A percentile compares a stretch with the other conserved stretches of the same genome.
These are phyloP conservation scores for Prinsepia uniflora DNA, from an alignment of 306 rosid species.

Conservation along the genomic window DNA sequence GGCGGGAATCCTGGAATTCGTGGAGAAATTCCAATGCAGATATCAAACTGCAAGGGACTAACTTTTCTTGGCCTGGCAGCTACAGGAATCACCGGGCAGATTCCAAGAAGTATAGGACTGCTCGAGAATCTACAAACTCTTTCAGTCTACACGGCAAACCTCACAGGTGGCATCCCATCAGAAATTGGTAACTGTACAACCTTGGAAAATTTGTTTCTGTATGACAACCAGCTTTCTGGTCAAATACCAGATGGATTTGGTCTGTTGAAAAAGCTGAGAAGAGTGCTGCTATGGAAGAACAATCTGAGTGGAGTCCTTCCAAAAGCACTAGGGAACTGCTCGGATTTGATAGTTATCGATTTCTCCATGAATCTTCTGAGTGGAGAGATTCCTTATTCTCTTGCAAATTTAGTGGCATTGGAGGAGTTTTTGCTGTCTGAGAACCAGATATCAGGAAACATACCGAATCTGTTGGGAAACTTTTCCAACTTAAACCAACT, in stretches of 20 bases:
- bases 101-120: conserved; percentile 71
- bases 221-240: conserved; percentile 81
- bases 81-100: conserved; percentile 71
- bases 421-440: conserved; percentile 79
- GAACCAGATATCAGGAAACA: conserved; percentile 62
- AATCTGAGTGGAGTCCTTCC: conserved; percentile 67
- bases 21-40: conserved; percentile 82
- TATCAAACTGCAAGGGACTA: conserved; percentile 63
- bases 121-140: conserved; percentile 70
- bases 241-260: conserved; percentile 65
- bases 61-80: conserved; percentile 78
- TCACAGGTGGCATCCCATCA: conserved; percentile 72
- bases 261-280: conserved; percentile 51
- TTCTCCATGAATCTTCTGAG: conserved; percentile 72
- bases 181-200: conserved; percentile 73
- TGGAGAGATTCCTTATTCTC: conserved; percentile 61
- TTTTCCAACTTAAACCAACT: conserved; percentile 69
- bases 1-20: conserved; percentile 76
- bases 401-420: conserved; percentile 48
- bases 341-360: conserved; percentile 61
- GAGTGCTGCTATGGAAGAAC: conserved; percentile 81
- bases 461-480: conserved; percentile 71
- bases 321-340: conserved; percentile 61
- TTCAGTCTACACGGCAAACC: conserved; percentile 75
- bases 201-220: conserved; percentile 72